Conservation (phyloP, 805 yeast species). For the Teunomyces funiuensis region DNA sequence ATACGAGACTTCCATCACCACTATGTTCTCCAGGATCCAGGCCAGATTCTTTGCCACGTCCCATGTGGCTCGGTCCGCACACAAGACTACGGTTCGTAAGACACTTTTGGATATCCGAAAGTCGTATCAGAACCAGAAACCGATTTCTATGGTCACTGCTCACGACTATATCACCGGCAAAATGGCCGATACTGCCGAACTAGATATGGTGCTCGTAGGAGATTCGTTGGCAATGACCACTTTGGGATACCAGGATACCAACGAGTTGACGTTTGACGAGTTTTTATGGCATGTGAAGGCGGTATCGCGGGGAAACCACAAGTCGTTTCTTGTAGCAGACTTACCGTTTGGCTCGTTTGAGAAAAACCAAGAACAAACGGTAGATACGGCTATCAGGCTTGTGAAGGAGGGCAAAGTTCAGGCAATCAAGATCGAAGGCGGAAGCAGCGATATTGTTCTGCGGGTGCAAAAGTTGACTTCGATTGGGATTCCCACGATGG, state of each 20-base stretch:
- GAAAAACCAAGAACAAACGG: slow-evolving; percentile 58
- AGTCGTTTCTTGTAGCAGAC: slow-evolving; percentile 76
- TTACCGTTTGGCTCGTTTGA: slow-evolving; percentile 90
- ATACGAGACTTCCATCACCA: neutral
- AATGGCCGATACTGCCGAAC: slow-evolving; percentile 62
- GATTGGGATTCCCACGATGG: slow-evolving; percentile 85
- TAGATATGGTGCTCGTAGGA: slow-evolving; percentile 78
- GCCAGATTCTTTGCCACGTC: slow-evolving; percentile 1
- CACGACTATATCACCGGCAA: slow-evolving; percentile 80
- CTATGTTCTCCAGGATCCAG: neutral
- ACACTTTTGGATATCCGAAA: slow-evolving; percentile 13
- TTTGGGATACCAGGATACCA: slow-evolving; percentile 75
- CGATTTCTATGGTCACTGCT: slow-evolving; percentile 65
- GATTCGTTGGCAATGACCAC: slow-evolving; percentile 94
- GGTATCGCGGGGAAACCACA: slow-evolving; percentile 65
- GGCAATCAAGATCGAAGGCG: slow-evolving; percentile 86
- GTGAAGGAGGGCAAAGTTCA: slow-evolving; percentile 58
- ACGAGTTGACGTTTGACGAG: slow-evolving; percentile 75
- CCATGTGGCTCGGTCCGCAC: slow-evolving; percentile 6
- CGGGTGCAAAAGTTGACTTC: slow-evolving; percentile 56
- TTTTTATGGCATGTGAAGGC: slow-evolving; percentile 75
- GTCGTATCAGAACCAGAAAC: slow-evolving; percentile 15
- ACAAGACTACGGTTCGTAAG: slow-evolving; percentile 7
- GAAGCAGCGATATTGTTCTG: slow-evolving; percentile 49
- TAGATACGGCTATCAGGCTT: slow-evolving; percentile 54